Evolutionary conservation across 129 eudicot species (phyloP), one percentile per base, ranked within the genome.

Genomic region (Artemisia annua): DNA sequence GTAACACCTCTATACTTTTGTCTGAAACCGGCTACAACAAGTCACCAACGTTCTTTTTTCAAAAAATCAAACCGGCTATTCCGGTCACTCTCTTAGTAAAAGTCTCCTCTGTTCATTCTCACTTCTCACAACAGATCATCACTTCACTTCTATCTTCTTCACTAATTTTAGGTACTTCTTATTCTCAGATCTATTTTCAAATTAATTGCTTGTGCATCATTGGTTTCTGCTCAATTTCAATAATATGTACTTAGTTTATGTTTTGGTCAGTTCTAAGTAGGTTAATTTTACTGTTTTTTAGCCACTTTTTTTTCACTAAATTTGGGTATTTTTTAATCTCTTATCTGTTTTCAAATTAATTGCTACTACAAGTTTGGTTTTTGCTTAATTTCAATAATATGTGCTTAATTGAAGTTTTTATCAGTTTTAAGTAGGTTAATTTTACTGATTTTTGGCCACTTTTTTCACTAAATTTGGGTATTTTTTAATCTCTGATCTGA

Each of bases 11-110:
- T 35, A 5, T 5, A 7, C 70, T 50, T 70, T 71, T 22, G 80
- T 52, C 65, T 18, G 60, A 76, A 77, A 81, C 82, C 76, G 79
- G 85, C 60, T 66, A 67, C 16, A 72, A 16, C 72, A 71, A 71
- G 82, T 77, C 46, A 39, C 46, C 46, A 39, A 39, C 46, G 46
- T 39, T 39, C 46, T 39, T 39, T 6, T 39, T 39, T 39, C 46
- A 53, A 32, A 50, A 39, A 67, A 28, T 64, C 53, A 26, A 72
- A 77, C 82, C 52, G 82, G 82, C 79, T 82, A 13, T 56, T 72
- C 82, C 82, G 76, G 82, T 80, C 57, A 74, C 72, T 7, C 10
- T 39, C 9, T 39, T 39, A 6, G 46, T 35, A 39, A 39, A 39
- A 39, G 46, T 39, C 46, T 39, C 46, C 9, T 7, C 46, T 39